Conservation (phyloP, 2,329 filamentous ascomycete genomes). For the Colletotrichum cuscutae region DNA sequence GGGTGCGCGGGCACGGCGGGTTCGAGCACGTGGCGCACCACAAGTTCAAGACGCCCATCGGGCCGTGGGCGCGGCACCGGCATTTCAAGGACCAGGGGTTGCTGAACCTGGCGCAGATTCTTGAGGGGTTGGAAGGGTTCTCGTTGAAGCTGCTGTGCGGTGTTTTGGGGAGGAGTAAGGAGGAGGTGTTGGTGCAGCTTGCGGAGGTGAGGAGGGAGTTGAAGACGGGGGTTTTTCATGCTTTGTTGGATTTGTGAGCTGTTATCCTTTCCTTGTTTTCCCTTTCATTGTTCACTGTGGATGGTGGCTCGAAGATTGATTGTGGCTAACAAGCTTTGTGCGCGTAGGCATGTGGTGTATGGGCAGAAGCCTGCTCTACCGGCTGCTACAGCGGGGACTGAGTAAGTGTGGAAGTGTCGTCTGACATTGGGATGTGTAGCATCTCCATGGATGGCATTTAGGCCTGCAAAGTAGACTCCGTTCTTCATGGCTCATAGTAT, state of each 20-base stretch:
- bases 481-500: background rate
- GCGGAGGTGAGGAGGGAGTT: constrained; percentile 43
- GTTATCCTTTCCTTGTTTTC: too few species aligned
- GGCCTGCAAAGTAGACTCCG: background rate
- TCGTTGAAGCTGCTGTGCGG: constrained; percentile 42
- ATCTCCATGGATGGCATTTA: background rate
- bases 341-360: constrained; percentile 31
- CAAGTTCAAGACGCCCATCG: constrained; percentile 48
- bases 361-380: constrained; percentile 25
- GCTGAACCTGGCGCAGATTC: constrained; percentile 29
- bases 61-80: constrained; percentile 41
- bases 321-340: background rate
- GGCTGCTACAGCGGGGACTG: background rate
- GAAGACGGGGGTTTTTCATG: constrained; percentile 40
- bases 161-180: constrained; percentile 41
- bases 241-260: constrained; percentile 39
- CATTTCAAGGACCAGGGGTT: constrained; percentile 37
- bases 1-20: constrained; percentile 46
- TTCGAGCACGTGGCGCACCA: constrained; percentile 47
- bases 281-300: background rate
- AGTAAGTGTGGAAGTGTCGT: background rate
- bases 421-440: background rate
- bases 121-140: constrained; percentile 39
- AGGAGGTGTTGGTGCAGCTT: constrained; percentile 43
- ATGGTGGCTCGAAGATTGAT: background rate